These are phyloP conservation scores for Macadamia integrifolia DNA, from an alignment of 164 flowering plant species.

Conservation along the genomic window DNA sequence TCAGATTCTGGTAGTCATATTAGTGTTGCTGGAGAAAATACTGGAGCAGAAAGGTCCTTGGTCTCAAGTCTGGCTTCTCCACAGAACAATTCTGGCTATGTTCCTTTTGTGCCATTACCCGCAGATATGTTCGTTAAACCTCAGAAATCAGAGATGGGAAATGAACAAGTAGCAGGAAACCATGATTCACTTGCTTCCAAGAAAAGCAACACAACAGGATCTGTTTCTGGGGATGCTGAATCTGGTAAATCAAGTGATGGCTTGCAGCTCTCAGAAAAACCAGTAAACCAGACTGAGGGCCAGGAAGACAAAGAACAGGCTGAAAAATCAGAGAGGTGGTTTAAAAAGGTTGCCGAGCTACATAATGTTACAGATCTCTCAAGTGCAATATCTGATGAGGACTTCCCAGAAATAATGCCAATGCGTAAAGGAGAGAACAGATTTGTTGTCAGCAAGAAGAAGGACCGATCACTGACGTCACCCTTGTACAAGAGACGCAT, in stretches of 20 bases:
- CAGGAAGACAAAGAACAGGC: constrained; percentile 35
- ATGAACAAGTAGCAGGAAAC: constrained; percentile 1
- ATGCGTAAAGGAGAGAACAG: constrained; percentile 82
- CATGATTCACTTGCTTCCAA: constrained; percentile 9
- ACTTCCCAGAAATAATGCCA: constrained; percentile 88
- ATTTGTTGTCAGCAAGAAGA: constrained; percentile 77
- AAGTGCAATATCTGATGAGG: constrained; percentile 62
- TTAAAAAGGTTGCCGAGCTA: constrained; percentile 66
- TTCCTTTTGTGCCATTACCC: constrained; percentile 70
- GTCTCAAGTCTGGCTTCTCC: constrained; percentile 14
- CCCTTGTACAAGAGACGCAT: constrained; percentile 58
- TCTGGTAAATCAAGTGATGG: constrained; percentile 14
- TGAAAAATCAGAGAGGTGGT: constrained; percentile 73
- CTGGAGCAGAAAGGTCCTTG: constrained; percentile 8
- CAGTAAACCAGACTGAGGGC: constrained; percentile 19
- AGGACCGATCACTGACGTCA: constrained; percentile 75
- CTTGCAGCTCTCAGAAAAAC: constrained; percentile 21
- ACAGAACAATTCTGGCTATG: constrained; percentile 34
- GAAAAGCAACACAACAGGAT: constrained; percentile 7
- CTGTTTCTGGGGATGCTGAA: constrained; percentile 10
- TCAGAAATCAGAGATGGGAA: constrained; percentile 21
- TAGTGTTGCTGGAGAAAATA: constrained; percentile 5
- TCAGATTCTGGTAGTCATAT: constrained; percentile 13
- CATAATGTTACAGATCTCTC: constrained; percentile 54
- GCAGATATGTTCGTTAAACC: constrained; percentile 58